A percentile compares a stretch with the other conserved stretches of the same genome.
Conservation (phyloP, 129 eudicot genomes). For the Chrysanthemum makinoi region DNA sequence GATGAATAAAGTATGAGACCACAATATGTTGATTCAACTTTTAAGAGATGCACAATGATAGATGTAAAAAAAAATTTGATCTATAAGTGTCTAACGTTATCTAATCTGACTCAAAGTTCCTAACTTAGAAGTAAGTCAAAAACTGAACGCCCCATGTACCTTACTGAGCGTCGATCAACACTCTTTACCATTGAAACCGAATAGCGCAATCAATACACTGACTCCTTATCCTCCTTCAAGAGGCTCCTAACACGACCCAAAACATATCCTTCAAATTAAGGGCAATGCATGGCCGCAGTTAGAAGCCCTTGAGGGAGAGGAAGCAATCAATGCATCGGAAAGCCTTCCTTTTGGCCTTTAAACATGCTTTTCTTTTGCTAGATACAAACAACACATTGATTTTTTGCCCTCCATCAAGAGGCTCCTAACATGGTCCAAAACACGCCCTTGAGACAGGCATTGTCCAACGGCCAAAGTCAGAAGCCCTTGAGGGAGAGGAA, state of each 20-base stretch:
- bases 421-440: background rate
- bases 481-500: conserved; percentile 13
- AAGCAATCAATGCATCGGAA: background rate
- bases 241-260: background rate
- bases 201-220: background rate
- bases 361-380: background rate
- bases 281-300: background rate
- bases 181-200: background rate
- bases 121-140: too few species aligned
- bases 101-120: too few species aligned
- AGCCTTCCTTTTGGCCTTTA: background rate
- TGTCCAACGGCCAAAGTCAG: background rate
- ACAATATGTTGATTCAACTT: too few species aligned
- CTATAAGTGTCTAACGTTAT: too few species aligned
- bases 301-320: conserved; percentile 2
- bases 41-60: too few species aligned
- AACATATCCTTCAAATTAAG: background rate
- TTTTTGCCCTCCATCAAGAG: background rate
- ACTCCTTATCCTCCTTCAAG: background rate
- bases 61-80: too few species aligned
- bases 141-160: too few species aligned
- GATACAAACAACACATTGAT: background rate
- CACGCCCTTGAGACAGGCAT: background rate
- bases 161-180: too few species aligned
- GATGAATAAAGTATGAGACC: too few species aligned